Conservation (phyloP, 2,329 filamentous ascomycete genomes). For the Apiospora sp. region DNA sequence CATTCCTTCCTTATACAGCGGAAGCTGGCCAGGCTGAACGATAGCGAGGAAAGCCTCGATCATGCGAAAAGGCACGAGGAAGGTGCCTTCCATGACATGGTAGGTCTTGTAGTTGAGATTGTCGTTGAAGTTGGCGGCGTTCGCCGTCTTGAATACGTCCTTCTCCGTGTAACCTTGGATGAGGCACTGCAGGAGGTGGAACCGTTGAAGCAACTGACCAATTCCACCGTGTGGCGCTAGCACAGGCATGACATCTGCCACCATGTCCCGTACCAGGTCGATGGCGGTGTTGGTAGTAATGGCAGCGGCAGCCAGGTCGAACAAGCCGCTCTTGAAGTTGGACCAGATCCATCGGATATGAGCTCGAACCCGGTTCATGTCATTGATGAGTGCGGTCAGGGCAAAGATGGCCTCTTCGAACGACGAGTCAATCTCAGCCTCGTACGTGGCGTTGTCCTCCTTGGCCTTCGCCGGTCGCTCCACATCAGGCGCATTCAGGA, state of each 20-base stretch:
- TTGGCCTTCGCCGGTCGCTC: conserved; percentile 31
- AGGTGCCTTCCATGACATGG: conserved; percentile 36
- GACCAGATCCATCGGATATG: conserved; percentile 44
- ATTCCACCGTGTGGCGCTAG: conserved; percentile 36
- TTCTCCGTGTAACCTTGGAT: conserved; percentile 30
- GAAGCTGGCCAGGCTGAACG: conserved; percentile 29
- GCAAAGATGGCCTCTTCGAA: conserved; percentile 41
- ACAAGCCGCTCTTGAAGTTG: conserved; percentile 34
- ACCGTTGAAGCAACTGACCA: conserved; percentile 31
- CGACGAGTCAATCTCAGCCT: conserved; percentile 39
- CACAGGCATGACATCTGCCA: conserved; percentile 40
- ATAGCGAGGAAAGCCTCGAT: conserved; percentile 30
- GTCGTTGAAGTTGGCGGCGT: conserved; percentile 16
- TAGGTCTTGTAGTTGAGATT: conserved; percentile 40
- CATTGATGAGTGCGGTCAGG: conserved; percentile 38
- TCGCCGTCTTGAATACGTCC: conserved; percentile 18
- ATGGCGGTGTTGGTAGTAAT: conserved; percentile 48
- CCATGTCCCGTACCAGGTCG: conserved; percentile 43
- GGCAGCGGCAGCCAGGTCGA: conserved; percentile 45
- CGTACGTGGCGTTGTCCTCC: conserved; percentile 38
- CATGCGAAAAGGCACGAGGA: conserved; percentile 31
- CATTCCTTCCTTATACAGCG: conserved; percentile 36
- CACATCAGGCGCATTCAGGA: conserved; percentile 43
- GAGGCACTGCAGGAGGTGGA: conserved; percentile 31
- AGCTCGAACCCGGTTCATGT: conserved; percentile 41